Percentiles rank a stretch among this genome's conserved stretches.
phyloP scores from a whole-genome alignment of 1,139 yeast species.

The Kurtzmaniella quercitrusa region DNA sequence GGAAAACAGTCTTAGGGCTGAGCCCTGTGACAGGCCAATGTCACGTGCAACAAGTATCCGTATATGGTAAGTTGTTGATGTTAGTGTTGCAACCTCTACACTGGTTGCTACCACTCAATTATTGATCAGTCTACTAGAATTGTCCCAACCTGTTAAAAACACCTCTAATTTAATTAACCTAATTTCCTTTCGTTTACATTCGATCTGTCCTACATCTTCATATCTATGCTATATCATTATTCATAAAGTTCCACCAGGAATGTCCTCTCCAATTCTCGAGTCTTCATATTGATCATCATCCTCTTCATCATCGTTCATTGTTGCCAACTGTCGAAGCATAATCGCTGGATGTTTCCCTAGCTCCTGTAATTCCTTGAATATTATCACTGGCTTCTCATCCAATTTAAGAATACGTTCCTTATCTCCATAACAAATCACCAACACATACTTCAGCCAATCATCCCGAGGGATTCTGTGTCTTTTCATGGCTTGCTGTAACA shows the following conservation, averaged over 20 bases:
- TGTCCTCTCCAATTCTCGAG: slow-evolving; percentile 42
- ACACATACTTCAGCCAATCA: slow-evolving; percentile 86
- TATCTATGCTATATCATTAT: not conserved
- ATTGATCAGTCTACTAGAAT: no score
- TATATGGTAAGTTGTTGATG: no score
- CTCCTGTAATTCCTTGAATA: slow-evolving; percentile 85
- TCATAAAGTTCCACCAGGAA: slow-evolving; percentile 51
- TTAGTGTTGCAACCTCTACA: no score
- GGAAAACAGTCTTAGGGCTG: slow-evolving; percentile 1
- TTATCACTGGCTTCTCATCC: slow-evolving; percentile 83
- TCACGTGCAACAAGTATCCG: no score
- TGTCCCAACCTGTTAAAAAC: no score
- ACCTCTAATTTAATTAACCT: no score
- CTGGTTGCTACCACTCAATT: no score
- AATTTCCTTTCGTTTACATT: no score
- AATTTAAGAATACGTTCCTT: slow-evolving; percentile 79
- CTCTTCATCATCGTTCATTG: slow-evolving; percentile 24
- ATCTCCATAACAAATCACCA: slow-evolving; percentile 88
- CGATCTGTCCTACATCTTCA: no score
- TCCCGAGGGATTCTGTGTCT: slow-evolving; percentile 75
- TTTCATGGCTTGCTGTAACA: slow-evolving; percentile 84
- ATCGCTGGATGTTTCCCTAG: slow-evolving; percentile 89
- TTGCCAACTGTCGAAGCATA: slow-evolving; percentile 81
- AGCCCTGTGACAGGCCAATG: no score
- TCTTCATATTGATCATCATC: slow-evolving; percentile 34